Evolutionary conservation across 768 basidiomycete genomes (phyloP).

Genomic region (Mycena rebaudengoi): DNA sequence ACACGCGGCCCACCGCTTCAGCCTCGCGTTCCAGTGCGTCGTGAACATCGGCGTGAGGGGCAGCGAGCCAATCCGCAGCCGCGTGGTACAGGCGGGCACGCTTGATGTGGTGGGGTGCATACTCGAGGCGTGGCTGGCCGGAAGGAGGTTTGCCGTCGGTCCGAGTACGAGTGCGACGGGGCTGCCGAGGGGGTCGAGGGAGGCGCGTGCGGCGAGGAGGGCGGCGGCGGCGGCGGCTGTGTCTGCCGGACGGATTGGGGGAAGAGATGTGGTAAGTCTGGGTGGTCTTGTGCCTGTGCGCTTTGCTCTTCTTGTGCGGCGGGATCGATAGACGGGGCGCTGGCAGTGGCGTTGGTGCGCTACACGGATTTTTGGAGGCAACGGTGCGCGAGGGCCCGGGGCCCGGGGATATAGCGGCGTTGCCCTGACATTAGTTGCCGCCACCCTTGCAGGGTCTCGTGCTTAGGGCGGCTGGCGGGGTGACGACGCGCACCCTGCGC

Average conservation of each 20-base stretch:
- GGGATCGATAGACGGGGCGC: no score
- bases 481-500: no score
- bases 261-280: conserved; percentile 30
- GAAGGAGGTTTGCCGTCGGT: conserved; percentile 87
- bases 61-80: conserved; percentile 88
- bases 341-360: no score
- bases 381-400: no score
- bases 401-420: no score
- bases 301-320: no score
- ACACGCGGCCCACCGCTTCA: conserved; percentile 88
- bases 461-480: no score
- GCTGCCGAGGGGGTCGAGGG: conserved; percentile 75
- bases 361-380: no score
- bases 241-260: conserved; percentile 42
- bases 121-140: conserved; percentile 90
- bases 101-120: conserved; percentile 94
- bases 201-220: conserved; percentile 67
- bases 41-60: conserved; percentile 98
- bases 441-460: no score
- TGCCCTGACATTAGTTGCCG: no score
- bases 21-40: conserved; percentile 94
- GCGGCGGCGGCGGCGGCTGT: conserved; percentile 66
- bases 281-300: not conserved
- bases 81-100: conserved; percentile 95
- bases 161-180: conserved; percentile 83